These are phyloP conservation scores for Phytophthora brassicae DNA, from an alignment of 352 stramenopile species.

Conservation along the genomic window DNA sequence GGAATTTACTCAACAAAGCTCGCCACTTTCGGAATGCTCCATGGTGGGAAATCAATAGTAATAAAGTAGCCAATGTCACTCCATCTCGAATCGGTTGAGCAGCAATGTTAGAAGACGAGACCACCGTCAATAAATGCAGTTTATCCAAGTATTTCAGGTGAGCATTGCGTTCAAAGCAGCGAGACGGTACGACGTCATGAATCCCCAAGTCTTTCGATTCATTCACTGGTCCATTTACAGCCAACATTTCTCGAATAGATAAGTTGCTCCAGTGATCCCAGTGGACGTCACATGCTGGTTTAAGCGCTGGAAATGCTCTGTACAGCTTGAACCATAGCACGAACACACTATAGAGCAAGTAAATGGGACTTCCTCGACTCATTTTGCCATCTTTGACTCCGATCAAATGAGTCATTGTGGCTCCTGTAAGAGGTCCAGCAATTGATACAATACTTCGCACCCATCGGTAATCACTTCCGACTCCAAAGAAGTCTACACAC, in stretches of 20 bases:
- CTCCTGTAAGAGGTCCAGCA: slow-evolving; percentile 48
- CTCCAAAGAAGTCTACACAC: slow-evolving; percentile 50
- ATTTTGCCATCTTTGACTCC: slow-evolving; percentile 36
- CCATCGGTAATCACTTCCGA: slow-evolving; percentile 51
- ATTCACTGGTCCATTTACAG: slow-evolving; percentile 32
- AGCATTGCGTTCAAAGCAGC: slow-evolving; percentile 44
- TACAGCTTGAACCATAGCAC: slow-evolving; percentile 43
- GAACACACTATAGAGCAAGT: slow-evolving; percentile 26
- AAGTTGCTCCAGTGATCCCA: slow-evolving; percentile 49
- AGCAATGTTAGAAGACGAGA: slow-evolving; percentile 38
- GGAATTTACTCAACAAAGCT: not conserved
- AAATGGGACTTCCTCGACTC: slow-evolving; percentile 28
- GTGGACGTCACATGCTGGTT: slow-evolving; percentile 41
- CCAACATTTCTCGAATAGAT: slow-evolving; percentile 32
- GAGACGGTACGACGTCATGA: slow-evolving; percentile 36
- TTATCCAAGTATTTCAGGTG: slow-evolving; percentile 49
- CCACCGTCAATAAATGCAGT: slow-evolving; percentile 51
- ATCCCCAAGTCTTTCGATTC: slow-evolving; percentile 38
- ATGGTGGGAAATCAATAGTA: slow-evolving; percentile 15
- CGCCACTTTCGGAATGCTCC: not conserved
- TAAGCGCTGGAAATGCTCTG: slow-evolving; percentile 35
- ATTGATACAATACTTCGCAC: slow-evolving; percentile 56
- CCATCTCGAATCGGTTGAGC: slow-evolving; percentile 30
- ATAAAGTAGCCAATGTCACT: slow-evolving; percentile 4
- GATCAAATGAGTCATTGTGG: slow-evolving; percentile 42